A percentile compares a stretch with the other conserved stretches of the same genome.
Conservation (phyloP, 2,329 filamentous ascomycete genomes). For the Fusarium sp. region DNA sequence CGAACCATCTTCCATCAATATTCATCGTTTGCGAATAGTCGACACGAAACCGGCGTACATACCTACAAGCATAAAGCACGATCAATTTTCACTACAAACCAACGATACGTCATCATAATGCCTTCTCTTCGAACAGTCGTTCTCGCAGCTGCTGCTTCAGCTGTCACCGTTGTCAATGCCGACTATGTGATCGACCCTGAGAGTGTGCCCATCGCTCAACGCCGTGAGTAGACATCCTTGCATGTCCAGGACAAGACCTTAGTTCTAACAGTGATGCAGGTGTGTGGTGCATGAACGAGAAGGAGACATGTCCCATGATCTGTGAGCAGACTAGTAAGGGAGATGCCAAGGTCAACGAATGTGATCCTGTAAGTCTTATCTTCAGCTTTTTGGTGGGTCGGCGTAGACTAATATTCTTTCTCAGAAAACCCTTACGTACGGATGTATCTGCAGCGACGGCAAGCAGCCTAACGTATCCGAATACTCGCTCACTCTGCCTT, state of each 20-base stretch:
- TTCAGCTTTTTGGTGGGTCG: conserved; percentile 26
- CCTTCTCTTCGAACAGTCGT: conserved; percentile 64
- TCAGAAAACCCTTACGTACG: conserved; percentile 71
- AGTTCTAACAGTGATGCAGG: conserved; percentile 53
- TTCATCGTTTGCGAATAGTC: conserved; percentile 21
- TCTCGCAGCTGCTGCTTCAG: conserved; percentile 63
- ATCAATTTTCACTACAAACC: conserved; percentile 2
- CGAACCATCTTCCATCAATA: conserved; percentile 17
- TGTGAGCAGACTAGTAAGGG: conserved; percentile 70
- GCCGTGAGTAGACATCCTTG: conserved; percentile 58
- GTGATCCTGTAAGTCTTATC: conserved; percentile 67
- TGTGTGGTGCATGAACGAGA: conserved; percentile 74
- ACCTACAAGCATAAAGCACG: conserved; percentile 11
- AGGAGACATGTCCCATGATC: conserved; percentile 74
- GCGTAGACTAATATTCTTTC: conserved; percentile 2
- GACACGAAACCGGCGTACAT: conserved; percentile 12
- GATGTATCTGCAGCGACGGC: conserved; percentile 76
- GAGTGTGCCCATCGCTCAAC: conserved; percentile 63
- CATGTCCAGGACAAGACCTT: background rate
- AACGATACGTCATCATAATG: conserved; percentile 55
- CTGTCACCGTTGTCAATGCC: conserved; percentile 64
- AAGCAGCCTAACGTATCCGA: conserved; percentile 76
- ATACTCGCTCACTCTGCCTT: conserved; percentile 82
- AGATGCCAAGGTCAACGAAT: conserved; percentile 70
- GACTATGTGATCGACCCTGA: conserved; percentile 72